These are phyloP conservation scores for Debaryomyces nepalensis DNA, from an alignment of 1,139 yeast species.

Conservation along the genomic window DNA sequence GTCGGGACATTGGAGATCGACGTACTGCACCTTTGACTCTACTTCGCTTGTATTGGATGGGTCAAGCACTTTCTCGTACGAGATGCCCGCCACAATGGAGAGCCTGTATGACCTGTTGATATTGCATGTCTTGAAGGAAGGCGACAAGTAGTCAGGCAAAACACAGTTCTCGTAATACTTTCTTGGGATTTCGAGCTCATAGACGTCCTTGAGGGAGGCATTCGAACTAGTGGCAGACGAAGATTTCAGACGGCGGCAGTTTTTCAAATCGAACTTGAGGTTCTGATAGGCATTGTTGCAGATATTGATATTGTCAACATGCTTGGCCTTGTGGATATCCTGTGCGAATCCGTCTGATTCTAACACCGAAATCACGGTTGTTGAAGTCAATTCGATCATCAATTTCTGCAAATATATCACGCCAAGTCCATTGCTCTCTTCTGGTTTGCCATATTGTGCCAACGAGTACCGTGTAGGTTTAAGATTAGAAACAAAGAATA, in stretches of 20 bases:
- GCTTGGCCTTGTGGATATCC: constrained; percentile 36
- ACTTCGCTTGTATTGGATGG: constrained; percentile 25
- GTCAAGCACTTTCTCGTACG: constrained; percentile 35
- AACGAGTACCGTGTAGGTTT: constrained; percentile 44
- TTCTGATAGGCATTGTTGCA: constrained; percentile 41
- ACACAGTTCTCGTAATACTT: constrained; percentile 43
- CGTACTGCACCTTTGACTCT: constrained; percentile 28
- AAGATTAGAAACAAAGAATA: constrained; percentile 40
- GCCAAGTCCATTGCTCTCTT: constrained; percentile 54
- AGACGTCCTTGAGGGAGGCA: constrained; percentile 24
- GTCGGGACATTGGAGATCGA: constrained; percentile 41
- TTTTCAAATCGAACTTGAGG: constrained; percentile 45
- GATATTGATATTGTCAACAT: constrained; percentile 32
- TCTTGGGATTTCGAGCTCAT: constrained; percentile 54
- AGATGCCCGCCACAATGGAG: constrained; percentile 49
- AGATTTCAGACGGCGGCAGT: constrained; percentile 33
- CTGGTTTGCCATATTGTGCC: constrained; percentile 40
- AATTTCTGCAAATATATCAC: constrained; percentile 47
- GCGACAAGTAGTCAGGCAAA: constrained; percentile 55
- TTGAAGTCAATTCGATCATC: constrained; percentile 36
- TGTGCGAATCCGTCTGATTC: constrained; percentile 33
- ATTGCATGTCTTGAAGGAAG: constrained; percentile 63
- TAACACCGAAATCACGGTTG: constrained; percentile 41
- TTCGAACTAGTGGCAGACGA: constrained; percentile 30
- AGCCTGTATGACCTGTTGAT: constrained; percentile 53